phyloP scores from a whole-genome alignment of 1,139 yeast species.

The Blastobotrys serpentis region DNA sequence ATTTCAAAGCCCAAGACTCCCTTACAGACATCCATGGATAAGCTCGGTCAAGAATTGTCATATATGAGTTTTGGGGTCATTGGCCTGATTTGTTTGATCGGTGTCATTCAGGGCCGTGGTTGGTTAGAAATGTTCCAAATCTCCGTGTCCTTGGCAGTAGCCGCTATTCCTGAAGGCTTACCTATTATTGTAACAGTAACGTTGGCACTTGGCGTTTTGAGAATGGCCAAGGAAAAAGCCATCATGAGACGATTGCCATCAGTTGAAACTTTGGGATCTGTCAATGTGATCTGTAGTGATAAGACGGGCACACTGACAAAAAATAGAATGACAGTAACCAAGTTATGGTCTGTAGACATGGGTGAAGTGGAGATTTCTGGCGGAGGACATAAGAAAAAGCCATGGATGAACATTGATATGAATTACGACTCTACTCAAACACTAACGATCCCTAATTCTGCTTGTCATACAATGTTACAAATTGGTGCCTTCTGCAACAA shows the following conservation, averaged over 20 bases:
- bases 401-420: constrained; percentile 27
- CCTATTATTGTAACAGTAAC: constrained; percentile 97
- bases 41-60: constrained; percentile 85
- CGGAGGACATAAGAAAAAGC: constrained; percentile 18
- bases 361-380: constrained; percentile 42
- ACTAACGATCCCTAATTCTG: constrained; percentile 22
- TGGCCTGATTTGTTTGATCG: constrained; percentile 82
- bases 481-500: constrained; percentile 82
- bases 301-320: constrained; percentile 94
- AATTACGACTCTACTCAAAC: neutral
- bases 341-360: constrained; percentile 79
- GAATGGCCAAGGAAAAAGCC: constrained; percentile 93
- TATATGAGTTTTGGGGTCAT: constrained; percentile 78
- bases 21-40: constrained; percentile 89
- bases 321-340: constrained; percentile 90
- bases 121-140: constrained; percentile 98
- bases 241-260: constrained; percentile 91
- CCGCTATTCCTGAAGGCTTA: constrained; percentile 97
- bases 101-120: constrained; percentile 82
- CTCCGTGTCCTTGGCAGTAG: constrained; percentile 93
- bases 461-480: constrained; percentile 47
- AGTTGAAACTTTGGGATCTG: constrained; percentile 94
- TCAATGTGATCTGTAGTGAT: constrained; percentile 91
- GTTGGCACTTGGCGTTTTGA: constrained; percentile 85
- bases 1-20: constrained; percentile 97